Base-by-base conservation (phyloP, 768 basidiomycete species). In the Rhizopogon rudus region DNA sequence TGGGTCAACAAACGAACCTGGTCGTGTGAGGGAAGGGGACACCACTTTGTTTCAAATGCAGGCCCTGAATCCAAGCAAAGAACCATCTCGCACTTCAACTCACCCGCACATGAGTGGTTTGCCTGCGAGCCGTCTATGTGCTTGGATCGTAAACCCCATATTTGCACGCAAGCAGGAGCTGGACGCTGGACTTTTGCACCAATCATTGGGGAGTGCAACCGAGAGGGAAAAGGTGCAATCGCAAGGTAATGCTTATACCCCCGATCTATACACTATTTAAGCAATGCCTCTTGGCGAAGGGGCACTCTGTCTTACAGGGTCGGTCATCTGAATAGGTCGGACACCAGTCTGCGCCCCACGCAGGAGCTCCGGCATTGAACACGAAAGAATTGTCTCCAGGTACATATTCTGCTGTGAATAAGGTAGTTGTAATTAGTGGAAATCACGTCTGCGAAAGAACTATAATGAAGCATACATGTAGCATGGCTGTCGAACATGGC, bases 281-380 rank as follows among this genome's bases (percentile, higher is more conserved):
- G 40, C 12, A 7, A 20, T 33, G 40, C 16, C 6, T 20, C 17
- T 35, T 12, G 12, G 13, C 8, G 6, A 52, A 39, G 44, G n/a
- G 40, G 39, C 12, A 13, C 25, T 13, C 44, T 2, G 7, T 65
- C 77, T 61, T 61, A 89, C 89, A 65, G 46, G 71, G 58, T 40
- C 83, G 77, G 48, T 85, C 83, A 37, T 77, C 72, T 20, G 75
- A 69, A 57, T 87, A 79, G 22, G 86, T 82, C 3, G 97, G 96
- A 67, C 93, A 94, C 95, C 95, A 98, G 60, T 95, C 93, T 37
- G 96, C 64, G 2, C 85, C 91, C 86, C 89, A 92, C n/a, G 91
- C 88, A 0, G 92, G 88, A 3, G 87, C 89, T 6, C 97, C 97
- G 0, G 90, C 87, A 58, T 87, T 91, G 69, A 98, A 87, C 1